These are phyloP conservation scores for Lachancea cidri DNA, from an alignment of 805 yeast genomes.

Conservation along the genomic window DNA sequence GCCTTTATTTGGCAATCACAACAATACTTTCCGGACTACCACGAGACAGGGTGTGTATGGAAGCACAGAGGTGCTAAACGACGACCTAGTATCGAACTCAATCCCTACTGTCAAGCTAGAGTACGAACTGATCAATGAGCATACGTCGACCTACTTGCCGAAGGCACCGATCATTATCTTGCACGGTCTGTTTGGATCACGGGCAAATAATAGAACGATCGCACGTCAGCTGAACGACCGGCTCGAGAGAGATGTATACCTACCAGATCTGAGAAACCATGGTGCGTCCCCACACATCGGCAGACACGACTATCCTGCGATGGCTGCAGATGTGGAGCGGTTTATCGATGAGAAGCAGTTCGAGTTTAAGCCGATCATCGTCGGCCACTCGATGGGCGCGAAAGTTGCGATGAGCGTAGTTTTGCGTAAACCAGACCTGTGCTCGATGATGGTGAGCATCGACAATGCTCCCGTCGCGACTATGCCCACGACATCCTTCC, in stretches of 20 bases:
- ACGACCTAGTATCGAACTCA: constrained; percentile 27
- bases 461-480: constrained; percentile 86
- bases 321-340: constrained; percentile 80
- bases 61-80: constrained; percentile 24
- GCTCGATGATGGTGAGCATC: constrained; percentile 63
- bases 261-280: constrained; percentile 82
- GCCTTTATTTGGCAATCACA: constrained; percentile 24
- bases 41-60: constrained; percentile 25
- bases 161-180: constrained; percentile 66
- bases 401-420: constrained; percentile 87
- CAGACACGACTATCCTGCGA: constrained; percentile 69
- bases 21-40: constrained; percentile 21
- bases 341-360: constrained; percentile 49
- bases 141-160: constrained; percentile 21
- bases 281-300: constrained; percentile 82
- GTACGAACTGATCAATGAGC: constrained; percentile 44
- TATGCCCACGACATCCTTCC: constrained; percentile 53
- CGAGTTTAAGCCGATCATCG: constrained; percentile 47
- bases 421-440: constrained; percentile 57
- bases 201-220: constrained; percentile 74
- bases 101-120: constrained; percentile 50
- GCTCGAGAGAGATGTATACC: constrained; percentile 54
- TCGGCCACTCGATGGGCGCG: constrained; percentile 93
- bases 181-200: constrained; percentile 89
- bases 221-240: constrained; percentile 49